Conservation (phyloP, 495 filamentous ascomycete genomes). For the Podospora bellae-mahoneyi region DNA sequence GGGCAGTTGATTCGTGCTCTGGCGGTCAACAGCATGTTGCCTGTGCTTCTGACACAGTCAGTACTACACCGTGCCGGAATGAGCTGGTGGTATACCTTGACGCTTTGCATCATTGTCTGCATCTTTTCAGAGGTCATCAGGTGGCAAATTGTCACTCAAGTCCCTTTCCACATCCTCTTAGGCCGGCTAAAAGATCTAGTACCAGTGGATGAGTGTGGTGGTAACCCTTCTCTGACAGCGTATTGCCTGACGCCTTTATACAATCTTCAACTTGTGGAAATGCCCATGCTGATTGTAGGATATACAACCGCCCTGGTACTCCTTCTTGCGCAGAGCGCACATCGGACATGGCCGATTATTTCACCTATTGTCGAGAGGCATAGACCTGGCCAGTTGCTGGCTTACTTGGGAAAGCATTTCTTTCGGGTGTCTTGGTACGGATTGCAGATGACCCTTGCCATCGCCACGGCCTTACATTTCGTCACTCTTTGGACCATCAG, state of each 20-base stretch:
- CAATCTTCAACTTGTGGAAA: not conserved
- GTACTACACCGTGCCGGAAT: not conserved
- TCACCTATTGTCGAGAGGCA: not conserved
- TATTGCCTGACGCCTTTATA: constrained; percentile 6
- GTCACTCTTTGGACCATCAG: constrained; percentile 2
- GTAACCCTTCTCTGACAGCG: not conserved
- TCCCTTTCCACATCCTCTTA: not conserved
- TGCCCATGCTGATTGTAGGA: not conserved
- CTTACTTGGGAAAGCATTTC: not conserved
- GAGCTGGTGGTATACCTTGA: constrained; percentile 7
- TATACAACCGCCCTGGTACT: not conserved
- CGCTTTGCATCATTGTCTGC: not conserved
- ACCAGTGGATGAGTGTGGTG: constrained; percentile 1
- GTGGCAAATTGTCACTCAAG: not conserved
- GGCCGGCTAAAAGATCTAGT: not conserved
- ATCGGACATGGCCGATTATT: not conserved
- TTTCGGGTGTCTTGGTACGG: not conserved
- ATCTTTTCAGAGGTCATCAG: not conserved
- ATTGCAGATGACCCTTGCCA: not conserved
- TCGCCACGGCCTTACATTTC: not conserved
- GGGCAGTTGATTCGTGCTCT: not conserved
- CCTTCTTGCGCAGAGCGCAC: not conserved
- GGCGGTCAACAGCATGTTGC: constrained; percentile 6
- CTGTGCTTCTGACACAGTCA: not conserved
- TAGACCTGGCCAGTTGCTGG: not conserved